These are phyloP conservation scores for Nakazawaea pomicola DNA, from an alignment of 805 yeast genomes.

Conservation along the genomic window DNA sequence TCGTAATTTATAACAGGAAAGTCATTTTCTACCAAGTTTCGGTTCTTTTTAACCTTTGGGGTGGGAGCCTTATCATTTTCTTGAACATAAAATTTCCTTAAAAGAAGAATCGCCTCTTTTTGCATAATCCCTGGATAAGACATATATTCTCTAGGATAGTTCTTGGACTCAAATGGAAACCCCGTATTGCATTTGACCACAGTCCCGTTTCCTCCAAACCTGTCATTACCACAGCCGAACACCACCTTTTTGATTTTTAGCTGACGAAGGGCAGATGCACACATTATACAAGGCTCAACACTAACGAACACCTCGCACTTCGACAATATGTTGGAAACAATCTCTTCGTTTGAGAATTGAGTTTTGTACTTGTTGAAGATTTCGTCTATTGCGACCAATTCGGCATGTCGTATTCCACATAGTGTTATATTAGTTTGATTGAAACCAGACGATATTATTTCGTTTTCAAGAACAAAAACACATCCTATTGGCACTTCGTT, in stretches of 20 bases:
- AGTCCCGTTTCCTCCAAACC: constrained; percentile 96
- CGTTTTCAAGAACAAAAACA: constrained; percentile 50
- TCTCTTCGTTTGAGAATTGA: constrained; percentile 10
- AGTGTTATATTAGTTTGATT: constrained; percentile 82
- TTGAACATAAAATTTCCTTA: constrained; percentile 78
- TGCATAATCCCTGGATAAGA: constrained; percentile 76
- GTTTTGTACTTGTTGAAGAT: constrained; percentile 33
- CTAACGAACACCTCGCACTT: constrained; percentile 80
- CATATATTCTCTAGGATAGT: constrained; percentile 32
- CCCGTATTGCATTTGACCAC: constrained; percentile 30
- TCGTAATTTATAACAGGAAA: constrained; percentile 60
- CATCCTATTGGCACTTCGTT: constrained; percentile 87
- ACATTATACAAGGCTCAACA: constrained; percentile 98
- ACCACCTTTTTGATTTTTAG: constrained; percentile 66
- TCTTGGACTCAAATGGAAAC: constrained; percentile 41
- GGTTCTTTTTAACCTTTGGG: constrained; percentile 69
- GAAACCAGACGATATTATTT: constrained; percentile 69
- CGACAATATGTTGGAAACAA: constrained; percentile 34
- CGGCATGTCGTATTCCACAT: constrained; percentile 92
- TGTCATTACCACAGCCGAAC: constrained; percentile 91
- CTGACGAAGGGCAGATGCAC: constrained; percentile 88
- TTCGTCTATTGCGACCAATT: constrained; percentile 69
- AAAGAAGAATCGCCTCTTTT: constrained; percentile 75
- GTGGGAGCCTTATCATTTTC: constrained; percentile 84
- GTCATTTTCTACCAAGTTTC: constrained; percentile 48